These are phyloP conservation scores for Leccinellum albellum DNA, from an alignment of 768 basidiomycete genomes.

Conservation along the genomic window DNA sequence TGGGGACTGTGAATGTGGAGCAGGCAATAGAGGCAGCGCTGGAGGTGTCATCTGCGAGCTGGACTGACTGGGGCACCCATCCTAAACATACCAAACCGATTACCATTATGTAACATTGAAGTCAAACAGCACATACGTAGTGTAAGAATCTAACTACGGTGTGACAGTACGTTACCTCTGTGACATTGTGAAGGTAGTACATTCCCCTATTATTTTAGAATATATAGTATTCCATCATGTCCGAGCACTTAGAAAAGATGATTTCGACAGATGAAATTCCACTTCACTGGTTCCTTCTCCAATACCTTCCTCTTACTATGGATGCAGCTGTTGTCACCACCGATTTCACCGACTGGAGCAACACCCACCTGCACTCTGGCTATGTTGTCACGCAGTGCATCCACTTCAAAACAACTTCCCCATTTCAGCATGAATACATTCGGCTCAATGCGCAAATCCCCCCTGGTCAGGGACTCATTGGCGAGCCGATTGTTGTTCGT, in stretches of 20 bases:
- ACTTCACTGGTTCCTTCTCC: neutral
- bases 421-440: neutral
- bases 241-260: neutral
- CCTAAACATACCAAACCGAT: too few relatives aligned
- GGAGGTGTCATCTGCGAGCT: too few relatives aligned
- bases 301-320: neutral
- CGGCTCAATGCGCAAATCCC: neutral
- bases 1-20: too few relatives aligned
- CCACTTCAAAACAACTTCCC: neutral
- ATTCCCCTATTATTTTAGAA: neutral
- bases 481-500: neutral
- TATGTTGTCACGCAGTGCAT: neutral
- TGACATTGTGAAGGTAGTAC: too few relatives aligned
- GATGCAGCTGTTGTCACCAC: neutral
- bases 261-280: neutral
- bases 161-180: too few relatives aligned
- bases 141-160: too few relatives aligned
- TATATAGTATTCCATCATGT: neutral
- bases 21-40: too few relatives aligned
- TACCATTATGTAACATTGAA: too few relatives aligned
- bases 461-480: neutral
- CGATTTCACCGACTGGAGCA: neutral
- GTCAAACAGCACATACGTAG: too few relatives aligned
- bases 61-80: too few relatives aligned
- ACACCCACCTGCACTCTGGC: neutral